Percentiles rank a stretch among this genome's conserved stretches.
phyloP scores from a whole-genome alignment of 164 flowering plant genomes.

The Protea cynaroides region DNA sequence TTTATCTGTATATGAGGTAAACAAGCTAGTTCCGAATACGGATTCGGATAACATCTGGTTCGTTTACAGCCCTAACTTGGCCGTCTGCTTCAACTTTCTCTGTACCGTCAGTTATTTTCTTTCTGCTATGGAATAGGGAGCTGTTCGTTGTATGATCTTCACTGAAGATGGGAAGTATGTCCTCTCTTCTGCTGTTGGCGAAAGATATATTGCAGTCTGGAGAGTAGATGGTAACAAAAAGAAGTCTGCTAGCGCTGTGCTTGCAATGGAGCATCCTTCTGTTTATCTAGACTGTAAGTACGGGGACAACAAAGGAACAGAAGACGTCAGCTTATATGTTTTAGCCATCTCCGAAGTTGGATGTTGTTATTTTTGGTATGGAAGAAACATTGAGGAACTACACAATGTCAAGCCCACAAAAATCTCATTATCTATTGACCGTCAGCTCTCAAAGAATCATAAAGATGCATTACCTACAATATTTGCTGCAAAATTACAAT shows the following conservation, averaged over 20 bases:
- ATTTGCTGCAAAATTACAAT: slow-evolving; percentile 66
- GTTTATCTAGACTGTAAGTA: slow-evolving; percentile 57
- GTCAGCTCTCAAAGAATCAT: slow-evolving; percentile 21
- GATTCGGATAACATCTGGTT: too few species aligned
- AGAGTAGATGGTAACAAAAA: slow-evolving; percentile 57
- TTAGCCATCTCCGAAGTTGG: slow-evolving; percentile 85
- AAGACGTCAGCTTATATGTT: slow-evolving; percentile 43
- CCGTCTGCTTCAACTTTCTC: neutral
- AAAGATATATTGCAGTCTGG: slow-evolving; percentile 84
- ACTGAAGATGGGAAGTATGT: slow-evolving; percentile 75
- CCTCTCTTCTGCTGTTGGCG: slow-evolving; percentile 86
- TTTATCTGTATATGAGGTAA: too few species aligned
- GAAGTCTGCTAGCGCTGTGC: slow-evolving; percentile 62
- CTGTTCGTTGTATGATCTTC: slow-evolving; percentile 72
- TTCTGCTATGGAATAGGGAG: slow-evolving; percentile 40
- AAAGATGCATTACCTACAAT: slow-evolving; percentile 45
- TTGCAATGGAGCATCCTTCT: slow-evolving; percentile 95
- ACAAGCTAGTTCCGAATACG: too few species aligned
- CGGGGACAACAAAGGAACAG: slow-evolving; percentile 17
- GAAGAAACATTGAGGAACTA: slow-evolving; percentile 50
- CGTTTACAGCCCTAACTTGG: too few species aligned
- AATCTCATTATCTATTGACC: slow-evolving; percentile 41
- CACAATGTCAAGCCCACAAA: slow-evolving; percentile 59
- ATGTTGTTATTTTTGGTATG: slow-evolving; percentile 81
- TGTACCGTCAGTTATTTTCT: neutral